Evolutionary conservation across 2,329 filamentous ascomycete genomes (phyloP).

Genomic region (Calonectria pseudoreteaudii): DNA sequence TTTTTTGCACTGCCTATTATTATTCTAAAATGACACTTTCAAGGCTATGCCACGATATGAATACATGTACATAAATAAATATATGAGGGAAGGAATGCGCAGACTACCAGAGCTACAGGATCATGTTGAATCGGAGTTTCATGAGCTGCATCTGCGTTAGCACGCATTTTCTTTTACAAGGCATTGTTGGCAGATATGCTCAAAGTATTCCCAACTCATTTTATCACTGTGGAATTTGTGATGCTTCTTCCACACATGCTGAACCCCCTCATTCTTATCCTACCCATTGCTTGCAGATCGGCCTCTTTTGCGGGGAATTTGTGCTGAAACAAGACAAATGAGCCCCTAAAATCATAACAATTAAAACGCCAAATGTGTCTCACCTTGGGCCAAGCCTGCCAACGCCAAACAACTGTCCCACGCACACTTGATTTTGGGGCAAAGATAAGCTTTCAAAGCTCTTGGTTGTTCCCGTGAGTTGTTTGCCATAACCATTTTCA

Average conservation of each 20-base stretch:
- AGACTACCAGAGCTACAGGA: background rate
- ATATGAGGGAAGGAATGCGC: background rate
- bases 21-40: background rate
- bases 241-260: background rate
- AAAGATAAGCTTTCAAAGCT: background rate
- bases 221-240: background rate
- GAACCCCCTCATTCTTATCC: background rate
- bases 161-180: constrained; percentile 8
- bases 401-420: constrained; percentile 34
- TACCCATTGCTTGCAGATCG: constrained; percentile 14
- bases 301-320: constrained; percentile 17
- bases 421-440: background rate
- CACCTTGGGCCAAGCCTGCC: constrained; percentile 40
- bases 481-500: background rate
- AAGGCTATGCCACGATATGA: background rate
- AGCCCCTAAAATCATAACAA: constrained; percentile 40
- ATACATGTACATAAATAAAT: background rate
- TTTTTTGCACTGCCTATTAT: background rate
- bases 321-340: constrained; percentile 42
- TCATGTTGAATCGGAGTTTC: background rate
- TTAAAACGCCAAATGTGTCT: constrained; percentile 42
- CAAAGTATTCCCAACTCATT: background rate
- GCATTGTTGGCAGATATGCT: background rate
- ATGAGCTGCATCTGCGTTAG: constrained; percentile 11
- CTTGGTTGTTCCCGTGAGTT: background rate